These are phyloP conservation scores for Staphylotrichum longicolle DNA, from an alignment of 495 filamentous ascomycete species.

Conservation along the genomic window DNA sequence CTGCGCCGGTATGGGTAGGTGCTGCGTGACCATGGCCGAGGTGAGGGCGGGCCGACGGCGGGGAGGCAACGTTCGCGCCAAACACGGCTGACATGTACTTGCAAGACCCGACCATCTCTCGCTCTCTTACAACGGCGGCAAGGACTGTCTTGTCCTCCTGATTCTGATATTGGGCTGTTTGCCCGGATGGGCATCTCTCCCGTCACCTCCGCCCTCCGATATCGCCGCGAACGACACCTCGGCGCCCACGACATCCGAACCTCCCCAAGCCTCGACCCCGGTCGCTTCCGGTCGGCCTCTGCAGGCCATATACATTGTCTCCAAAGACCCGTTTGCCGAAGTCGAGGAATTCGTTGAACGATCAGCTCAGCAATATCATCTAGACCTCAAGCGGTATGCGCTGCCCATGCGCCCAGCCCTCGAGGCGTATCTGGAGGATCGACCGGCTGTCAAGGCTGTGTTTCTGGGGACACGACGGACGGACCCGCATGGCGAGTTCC, in stretches of 20 bases:
- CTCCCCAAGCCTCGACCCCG: constrained; percentile 23
- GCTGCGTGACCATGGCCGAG: constrained; percentile 12
- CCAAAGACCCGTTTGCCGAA: constrained; percentile 73
- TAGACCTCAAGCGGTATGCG: constrained; percentile 74
- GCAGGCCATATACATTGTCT: constrained; percentile 84
- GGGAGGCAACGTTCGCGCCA: neutral
- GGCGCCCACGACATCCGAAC: constrained; percentile 25
- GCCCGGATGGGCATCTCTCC: constrained; percentile 34
- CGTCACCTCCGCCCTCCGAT: constrained; percentile 16
- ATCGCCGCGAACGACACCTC: neutral
- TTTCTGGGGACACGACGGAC: constrained; percentile 91
- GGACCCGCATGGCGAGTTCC: constrained; percentile 78
- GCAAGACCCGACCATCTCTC: constrained; percentile 72
- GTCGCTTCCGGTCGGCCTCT: constrained; percentile 37
- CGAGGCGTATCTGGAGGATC: constrained; percentile 65
- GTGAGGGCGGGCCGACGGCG: constrained; percentile 15
- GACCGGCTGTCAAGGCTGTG: constrained; percentile 68
- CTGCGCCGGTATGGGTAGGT: constrained; percentile 66
- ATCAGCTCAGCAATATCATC: constrained; percentile 64
- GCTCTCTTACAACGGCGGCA: constrained; percentile 95
- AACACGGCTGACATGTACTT: constrained; percentile 6
- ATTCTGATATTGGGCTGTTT: constrained; percentile 79
- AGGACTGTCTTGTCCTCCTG: constrained; percentile 95
- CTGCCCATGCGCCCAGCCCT: constrained; percentile 78
- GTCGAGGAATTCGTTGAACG: constrained; percentile 79